These are phyloP conservation scores for Neoarthrinium moseri DNA, from an alignment of 2,329 filamentous ascomycete genomes.

Conservation along the genomic window DNA sequence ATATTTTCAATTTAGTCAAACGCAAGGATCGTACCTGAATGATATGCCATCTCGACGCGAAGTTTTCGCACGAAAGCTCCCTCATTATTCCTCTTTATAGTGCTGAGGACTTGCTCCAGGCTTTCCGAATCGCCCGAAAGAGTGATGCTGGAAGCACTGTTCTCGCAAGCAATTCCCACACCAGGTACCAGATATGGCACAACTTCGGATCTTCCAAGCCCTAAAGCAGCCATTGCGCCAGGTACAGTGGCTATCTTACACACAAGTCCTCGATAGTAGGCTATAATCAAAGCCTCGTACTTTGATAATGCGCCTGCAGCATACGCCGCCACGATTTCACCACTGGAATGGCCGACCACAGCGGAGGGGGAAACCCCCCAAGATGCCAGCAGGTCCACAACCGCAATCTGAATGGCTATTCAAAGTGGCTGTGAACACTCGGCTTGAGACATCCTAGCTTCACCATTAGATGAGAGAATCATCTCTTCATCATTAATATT, in stretches of 20 bases:
- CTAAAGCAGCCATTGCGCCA: constrained; percentile 39
- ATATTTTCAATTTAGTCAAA: no score
- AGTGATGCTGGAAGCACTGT: constrained; percentile 28
- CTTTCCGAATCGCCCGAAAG: constrained; percentile 22
- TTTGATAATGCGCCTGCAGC: background rate
- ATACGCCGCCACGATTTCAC: constrained; percentile 6
- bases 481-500: no score
- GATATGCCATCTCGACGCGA: constrained; percentile 40
- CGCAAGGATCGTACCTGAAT: no score
- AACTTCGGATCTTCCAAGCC: constrained; percentile 30
- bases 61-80: constrained; percentile 30
- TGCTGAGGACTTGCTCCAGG: constrained; percentile 22
- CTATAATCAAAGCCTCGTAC: background rate
- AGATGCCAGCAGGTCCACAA: background rate
- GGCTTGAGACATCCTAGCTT: background rate
- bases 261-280: background rate
- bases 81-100: constrained; percentile 25
- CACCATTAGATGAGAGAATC: no score
- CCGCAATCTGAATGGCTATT: constrained; percentile 3
- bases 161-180: constrained; percentile 28
- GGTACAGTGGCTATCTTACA: background rate
- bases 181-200: constrained; percentile 21
- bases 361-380: background rate
- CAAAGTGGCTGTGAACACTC: background rate
- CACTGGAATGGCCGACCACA: constrained; percentile 2